Conservation (phyloP, 345 rosid genomes). For the Orychophragmus violaceus region DNA sequence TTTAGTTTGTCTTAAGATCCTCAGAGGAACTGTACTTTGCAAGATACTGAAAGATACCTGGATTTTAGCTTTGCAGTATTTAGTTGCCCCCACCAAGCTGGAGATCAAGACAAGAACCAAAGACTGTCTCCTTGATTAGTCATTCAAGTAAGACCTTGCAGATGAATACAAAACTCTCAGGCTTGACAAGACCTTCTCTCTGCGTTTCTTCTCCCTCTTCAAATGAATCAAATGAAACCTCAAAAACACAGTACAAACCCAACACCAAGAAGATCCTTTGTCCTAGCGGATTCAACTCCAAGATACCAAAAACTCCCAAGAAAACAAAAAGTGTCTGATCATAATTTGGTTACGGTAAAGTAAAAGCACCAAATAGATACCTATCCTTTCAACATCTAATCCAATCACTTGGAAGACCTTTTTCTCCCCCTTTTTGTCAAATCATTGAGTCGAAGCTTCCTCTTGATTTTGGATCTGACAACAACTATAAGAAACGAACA, state of each 20-base stretch:
- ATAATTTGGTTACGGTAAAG: neutral
- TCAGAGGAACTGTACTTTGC: no score
- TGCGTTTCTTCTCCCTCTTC: conserved; percentile 8
- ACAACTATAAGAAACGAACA: neutral
- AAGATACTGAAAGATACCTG: no score
- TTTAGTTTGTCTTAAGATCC: no score
- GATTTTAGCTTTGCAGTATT: no score
- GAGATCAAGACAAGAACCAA: no score
- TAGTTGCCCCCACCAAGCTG: no score
- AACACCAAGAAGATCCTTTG: no score
- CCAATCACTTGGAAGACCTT: neutral
- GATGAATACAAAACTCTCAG: conserved; percentile 29
- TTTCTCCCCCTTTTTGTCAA: conserved; percentile 20
- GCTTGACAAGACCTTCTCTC: neutral
- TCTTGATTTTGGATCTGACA: conserved; percentile 30
- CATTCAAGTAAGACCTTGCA: no score
- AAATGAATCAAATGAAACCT: neutral
- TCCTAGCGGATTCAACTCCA: no score
- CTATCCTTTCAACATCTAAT: neutral
- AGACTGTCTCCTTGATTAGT: no score
- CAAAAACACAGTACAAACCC: no score
- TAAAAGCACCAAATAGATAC: neutral
- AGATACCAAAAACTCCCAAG: neutral
- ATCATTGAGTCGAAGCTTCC: conserved; percentile 33
- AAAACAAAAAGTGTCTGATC: neutral